These are phyloP conservation scores for Solanum pennellii DNA, from an alignment of 257 asterid species.

Conservation along the genomic window DNA sequence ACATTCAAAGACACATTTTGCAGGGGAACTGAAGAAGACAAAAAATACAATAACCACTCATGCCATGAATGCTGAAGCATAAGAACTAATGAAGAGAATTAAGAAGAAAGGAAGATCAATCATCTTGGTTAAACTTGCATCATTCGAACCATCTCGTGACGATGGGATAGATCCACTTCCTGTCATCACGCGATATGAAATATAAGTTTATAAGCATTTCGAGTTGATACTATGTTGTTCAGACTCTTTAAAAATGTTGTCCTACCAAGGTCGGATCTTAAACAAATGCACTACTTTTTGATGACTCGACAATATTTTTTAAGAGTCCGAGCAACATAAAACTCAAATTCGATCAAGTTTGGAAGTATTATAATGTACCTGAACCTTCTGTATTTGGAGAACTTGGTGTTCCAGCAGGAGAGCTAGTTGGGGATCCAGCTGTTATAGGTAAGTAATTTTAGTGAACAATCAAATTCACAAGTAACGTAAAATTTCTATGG, in stretches of 20 bases:
- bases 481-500: background rate
- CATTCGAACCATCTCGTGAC: constrained; percentile 22
- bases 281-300: background rate
- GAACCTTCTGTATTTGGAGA: constrained; percentile 2
- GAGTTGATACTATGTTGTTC: background rate
- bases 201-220: background rate
- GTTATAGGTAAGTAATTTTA: background rate
- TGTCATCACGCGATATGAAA: background rate
- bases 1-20: background rate
- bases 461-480: background rate
- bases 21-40: background rate
- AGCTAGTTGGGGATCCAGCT: constrained; percentile 16
- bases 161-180: constrained; percentile 26
- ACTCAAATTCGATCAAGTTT: background rate
- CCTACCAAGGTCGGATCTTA: background rate
- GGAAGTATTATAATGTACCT: background rate
- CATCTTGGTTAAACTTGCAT: constrained; percentile 24
- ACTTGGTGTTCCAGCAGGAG: constrained; percentile 15
- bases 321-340: background rate
- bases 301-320: background rate
- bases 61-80: constrained; percentile 8
- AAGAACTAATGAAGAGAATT: constrained; percentile 22
- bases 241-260: background rate
- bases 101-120: constrained; percentile 4
- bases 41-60: background rate